Base-by-base conservation (phyloP, 768 basidiomycete species). In the Hypsizygus marmoreus region DNA sequence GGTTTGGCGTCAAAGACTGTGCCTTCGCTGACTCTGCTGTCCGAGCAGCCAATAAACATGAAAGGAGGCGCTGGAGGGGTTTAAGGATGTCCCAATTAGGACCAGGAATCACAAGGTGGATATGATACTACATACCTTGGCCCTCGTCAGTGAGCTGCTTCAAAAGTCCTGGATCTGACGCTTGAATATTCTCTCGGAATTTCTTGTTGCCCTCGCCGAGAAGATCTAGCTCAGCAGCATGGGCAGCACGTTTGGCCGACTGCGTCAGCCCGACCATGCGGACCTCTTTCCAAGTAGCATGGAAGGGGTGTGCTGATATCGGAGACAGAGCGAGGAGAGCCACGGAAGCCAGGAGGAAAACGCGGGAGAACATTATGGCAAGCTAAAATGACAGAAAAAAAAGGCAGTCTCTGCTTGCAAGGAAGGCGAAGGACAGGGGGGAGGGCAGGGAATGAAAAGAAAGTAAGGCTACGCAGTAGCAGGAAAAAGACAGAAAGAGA, bases 181-280 rank as follows among this genome's bases (percentile, higher is more conserved):
- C 48, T 8, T 55, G 43, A 19, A 64, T 49, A 19, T 57, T 54
- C 2, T 58, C 49, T 17, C 61, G 55, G 60, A 71, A 71, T 8
- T 55, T 57, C 33, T 61, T 47, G 52, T 71, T 69, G 32, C 69
- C 67, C 4, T 56, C 54, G 7, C 58, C 45, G 13, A 71, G 62
- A 5, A 57, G 22, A 23, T 64, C 53, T 25, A 71, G 49, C 34
- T 53, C 58, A 22, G 60, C 43, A 30, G 38, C 53, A 35, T 26
- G 36, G 46, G 34, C 43, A 33, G 44, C 43, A 19, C 26, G 17
- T 8, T 49, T 46, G 14, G 46, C 36, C 8, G 60, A 57, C n/a
- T 47, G 49, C 11, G 43, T 26, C 22, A 51, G 49, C 24, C 56
- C 53, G 26, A 57, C 31, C 35, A 62, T 57, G 16, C 35, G n/a